Percentiles rank a stretch among this genome's conserved stretches.
These are phyloP conservation scores for Hanseniaspora gamundiae DNA, from an alignment of 1,139 yeast genomes.

Conservation along the genomic window DNA sequence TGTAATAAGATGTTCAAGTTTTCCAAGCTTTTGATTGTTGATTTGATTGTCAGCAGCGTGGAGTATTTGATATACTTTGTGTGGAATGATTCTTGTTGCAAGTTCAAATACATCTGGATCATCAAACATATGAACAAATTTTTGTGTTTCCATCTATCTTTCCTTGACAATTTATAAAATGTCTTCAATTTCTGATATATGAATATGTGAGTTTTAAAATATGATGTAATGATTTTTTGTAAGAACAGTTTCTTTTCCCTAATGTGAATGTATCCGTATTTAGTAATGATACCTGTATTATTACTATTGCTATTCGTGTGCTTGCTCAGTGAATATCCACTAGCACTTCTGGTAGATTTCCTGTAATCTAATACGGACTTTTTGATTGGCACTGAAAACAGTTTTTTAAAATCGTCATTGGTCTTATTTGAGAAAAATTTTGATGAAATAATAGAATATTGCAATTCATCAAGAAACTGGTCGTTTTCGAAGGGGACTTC, in stretches of 20 bases:
- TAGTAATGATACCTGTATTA: slow-evolving; percentile 11
- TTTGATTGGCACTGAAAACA: slow-evolving; percentile 6
- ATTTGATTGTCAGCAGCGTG: slow-evolving; percentile 11
- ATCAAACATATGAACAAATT: slow-evolving; percentile 11
- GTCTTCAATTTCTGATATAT: slow-evolving; percentile 8
- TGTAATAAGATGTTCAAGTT: slow-evolving; percentile 12
- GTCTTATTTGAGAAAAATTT: slow-evolving; percentile 15
- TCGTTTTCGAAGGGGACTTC: slow-evolving; percentile 9
- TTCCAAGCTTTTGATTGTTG: slow-evolving; percentile 11
- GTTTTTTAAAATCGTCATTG: slow-evolving; percentile 10
- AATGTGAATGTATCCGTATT: slow-evolving; percentile 13
- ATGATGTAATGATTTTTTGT: slow-evolving; percentile 9
- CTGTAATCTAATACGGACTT: slow-evolving; percentile 6
- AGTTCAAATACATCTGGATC: slow-evolving; percentile 12
- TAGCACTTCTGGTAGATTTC: too few species aligned
- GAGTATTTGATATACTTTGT: slow-evolving; percentile 14
- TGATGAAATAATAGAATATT: slow-evolving; percentile 20
- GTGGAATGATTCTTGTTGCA: slow-evolving; percentile 16
- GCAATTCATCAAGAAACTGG: slow-evolving; percentile 20
- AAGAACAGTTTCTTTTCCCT: slow-evolving; percentile 9
- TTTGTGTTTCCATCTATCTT: slow-evolving; percentile 1
- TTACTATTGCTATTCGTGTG: too few species aligned
- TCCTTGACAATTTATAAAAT: slow-evolving; percentile 1
- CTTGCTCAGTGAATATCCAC: too few species aligned
- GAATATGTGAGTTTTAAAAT: slow-evolving; percentile 9